Conservation (phyloP, 2,329 filamentous ascomycete genomes). For the Scedosporium minutisporum region DNA sequence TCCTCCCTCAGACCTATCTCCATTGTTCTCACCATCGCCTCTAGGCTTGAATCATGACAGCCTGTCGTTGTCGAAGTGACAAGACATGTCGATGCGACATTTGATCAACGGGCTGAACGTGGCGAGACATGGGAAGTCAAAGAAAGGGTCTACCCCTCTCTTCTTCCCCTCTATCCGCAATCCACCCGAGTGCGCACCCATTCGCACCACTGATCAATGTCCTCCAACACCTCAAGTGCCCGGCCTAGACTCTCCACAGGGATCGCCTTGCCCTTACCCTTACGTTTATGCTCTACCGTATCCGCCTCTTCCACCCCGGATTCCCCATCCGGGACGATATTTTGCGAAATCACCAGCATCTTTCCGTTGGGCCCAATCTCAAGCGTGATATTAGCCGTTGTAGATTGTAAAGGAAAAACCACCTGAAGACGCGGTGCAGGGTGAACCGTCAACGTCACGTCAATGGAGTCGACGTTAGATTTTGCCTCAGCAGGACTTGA, state of each 20-base stretch:
- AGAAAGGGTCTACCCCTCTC: not conserved
- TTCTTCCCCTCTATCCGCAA: not conserved
- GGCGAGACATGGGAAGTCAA: not conserved
- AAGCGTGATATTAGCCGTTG: constrained; percentile 43
- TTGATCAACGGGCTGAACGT: not conserved
- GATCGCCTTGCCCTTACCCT: constrained; percentile 25
- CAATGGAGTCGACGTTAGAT: constrained; percentile 19
- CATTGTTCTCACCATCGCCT: not conserved
- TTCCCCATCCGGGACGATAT: constrained; percentile 24
- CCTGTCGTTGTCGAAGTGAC: not conserved
- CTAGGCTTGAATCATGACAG: not conserved
- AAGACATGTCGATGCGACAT: not conserved
- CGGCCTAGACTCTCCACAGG: constrained; percentile 32
- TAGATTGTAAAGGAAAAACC: constrained; percentile 40
- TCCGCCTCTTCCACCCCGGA: not conserved
- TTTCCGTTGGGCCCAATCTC: constrained; percentile 51
- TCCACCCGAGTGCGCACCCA: constrained; percentile 30
- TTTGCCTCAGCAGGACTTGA: not conserved
- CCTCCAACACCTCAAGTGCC: constrained; percentile 39
- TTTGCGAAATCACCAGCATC: constrained; percentile 49
- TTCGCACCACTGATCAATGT: constrained; percentile 43
- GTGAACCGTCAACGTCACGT: constrained; percentile 43
- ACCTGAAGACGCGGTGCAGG: constrained; percentile 40
- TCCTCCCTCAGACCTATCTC: not conserved
- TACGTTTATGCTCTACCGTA: constrained; percentile 10